Evolutionary conservation across 192 early-diverging fungal genomes (phyloP).

Genomic region (Coemansia sp.): DNA sequence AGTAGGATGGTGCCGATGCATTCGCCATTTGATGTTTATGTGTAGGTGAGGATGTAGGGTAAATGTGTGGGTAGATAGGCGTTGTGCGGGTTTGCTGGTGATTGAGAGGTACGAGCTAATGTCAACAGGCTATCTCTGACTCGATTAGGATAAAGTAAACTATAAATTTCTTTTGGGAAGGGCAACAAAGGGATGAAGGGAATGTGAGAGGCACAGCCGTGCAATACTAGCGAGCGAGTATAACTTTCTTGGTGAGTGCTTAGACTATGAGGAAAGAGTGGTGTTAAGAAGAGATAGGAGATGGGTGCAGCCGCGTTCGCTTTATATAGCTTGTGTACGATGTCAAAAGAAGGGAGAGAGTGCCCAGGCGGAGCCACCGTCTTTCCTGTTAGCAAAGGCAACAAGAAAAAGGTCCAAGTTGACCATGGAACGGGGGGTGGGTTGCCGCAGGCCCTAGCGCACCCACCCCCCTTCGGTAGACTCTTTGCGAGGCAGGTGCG

Average conservation of each 20-base stretch:
- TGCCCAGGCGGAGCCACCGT: conserved; percentile 1
- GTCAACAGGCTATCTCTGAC: not conserved
- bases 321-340: conserved; percentile 2
- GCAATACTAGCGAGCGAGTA: not conserved
- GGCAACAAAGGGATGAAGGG: not conserved
- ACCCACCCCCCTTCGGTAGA: not conserved
- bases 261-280: not conserved
- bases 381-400: conserved; percentile 2
- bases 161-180: conserved; percentile 7
- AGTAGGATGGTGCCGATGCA: conserved; percentile 9
- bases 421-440: not conserved
- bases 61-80: not conserved
- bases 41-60: not conserved
- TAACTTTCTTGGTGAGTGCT: conserved; percentile 1
- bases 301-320: not conserved
- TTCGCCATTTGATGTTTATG: not conserved
- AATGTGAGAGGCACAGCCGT: not conserved
- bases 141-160: conserved; percentile 6
- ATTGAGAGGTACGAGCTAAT: not conserved
- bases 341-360: conserved; percentile 1
- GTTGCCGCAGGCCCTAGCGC: conserved; percentile 2
- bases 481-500: conserved; percentile 8
- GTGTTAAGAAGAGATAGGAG: not conserved
- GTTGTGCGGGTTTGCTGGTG: not conserved
- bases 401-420: not conserved